Evolutionary conservation across 1,139 yeast genomes (phyloP).

Genomic region (Citeromyces siamensis): DNA sequence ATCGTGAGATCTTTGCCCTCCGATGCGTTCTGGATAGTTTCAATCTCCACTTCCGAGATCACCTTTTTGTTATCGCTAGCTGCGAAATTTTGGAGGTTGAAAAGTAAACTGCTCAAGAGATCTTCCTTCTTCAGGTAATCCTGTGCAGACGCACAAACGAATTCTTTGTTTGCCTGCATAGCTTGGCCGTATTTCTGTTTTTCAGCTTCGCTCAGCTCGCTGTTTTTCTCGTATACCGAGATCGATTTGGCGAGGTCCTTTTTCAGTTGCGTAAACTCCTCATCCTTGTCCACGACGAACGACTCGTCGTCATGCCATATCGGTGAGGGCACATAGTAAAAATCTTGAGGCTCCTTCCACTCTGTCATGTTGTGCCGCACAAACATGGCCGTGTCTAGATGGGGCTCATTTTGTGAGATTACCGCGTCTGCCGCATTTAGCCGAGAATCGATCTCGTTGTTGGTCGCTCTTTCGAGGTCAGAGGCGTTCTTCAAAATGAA

Average conservation of each 20-base stretch:
- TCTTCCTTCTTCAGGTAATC: slow-evolving; percentile 41
- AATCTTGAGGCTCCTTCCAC: slow-evolving; percentile 86
- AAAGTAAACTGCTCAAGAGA: slow-evolving; percentile 40
- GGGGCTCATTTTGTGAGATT: slow-evolving; percentile 61
- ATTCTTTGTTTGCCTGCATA: slow-evolving; percentile 20
- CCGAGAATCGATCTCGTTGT: slow-evolving; percentile 38
- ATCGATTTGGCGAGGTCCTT: slow-evolving; percentile 40
- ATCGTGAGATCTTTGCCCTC: slow-evolving; percentile 59
- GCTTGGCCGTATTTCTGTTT: slow-evolving; percentile 40
- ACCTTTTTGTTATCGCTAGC: slow-evolving; percentile 65
- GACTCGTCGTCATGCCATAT: slow-evolving; percentile 97
- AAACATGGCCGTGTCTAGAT: slow-evolving; percentile 80
- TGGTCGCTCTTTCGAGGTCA: slow-evolving; percentile 46
- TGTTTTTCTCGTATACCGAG: slow-evolving; percentile 29
- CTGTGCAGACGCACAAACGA: slow-evolving; percentile 23
- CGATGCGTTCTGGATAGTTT: slow-evolving; percentile 79
- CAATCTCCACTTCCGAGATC: slow-evolving; percentile 74
- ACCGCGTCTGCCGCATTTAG: slow-evolving; percentile 43
- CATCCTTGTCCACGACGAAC: slow-evolving; percentile 45
- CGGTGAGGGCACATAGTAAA: slow-evolving; percentile 74
- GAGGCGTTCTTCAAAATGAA: slow-evolving; percentile 55
- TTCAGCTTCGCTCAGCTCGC: slow-evolving; percentile 29
- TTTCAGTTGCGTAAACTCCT: slow-evolving; percentile 56
- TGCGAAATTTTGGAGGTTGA: slow-evolving; percentile 49
- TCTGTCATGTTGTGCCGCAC: slow-evolving; percentile 67